Evolutionary conservation across 2,329 filamentous ascomycete genomes (phyloP), one percentile per base, ranked within the genome.

Genomic region (Lasiodiplodia sp.): DNA sequence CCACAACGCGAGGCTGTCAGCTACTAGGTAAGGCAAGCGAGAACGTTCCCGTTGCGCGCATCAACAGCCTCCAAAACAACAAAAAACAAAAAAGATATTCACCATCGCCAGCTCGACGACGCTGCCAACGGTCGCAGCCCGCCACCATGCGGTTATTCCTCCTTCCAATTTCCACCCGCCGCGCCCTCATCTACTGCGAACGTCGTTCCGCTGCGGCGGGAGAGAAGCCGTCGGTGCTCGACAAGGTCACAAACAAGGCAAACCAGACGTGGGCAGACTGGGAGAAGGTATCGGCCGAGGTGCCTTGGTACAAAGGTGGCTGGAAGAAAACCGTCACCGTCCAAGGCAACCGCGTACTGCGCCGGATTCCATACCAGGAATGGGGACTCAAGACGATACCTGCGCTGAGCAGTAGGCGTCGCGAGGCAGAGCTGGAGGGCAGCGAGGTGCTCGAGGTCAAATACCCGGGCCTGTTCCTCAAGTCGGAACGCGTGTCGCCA

Each of bases 351-450:
- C 84, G 89, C 60, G 89, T 93, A 18, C 88, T 99, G 70, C 90
- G 92, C 74, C 89, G 93, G 71, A 97, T 99, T 75, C 92, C 96
- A 2, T 97, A 92, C 79, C 92, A 98, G 81, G 96, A 99, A 90
- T 99, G 96, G 96, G 94, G 93, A 0, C 86, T 99, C 73, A 98
- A 98, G 83, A 97, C 93, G 44, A 90, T 99, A 65, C 96, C 96
- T 55, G 91, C 94, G 25, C 84, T 97, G 73, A 93, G 90, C 52
- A 83, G 88, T 68, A 87, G 88, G 72, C 86, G 89, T 69, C 86
- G 87, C 73, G 83, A 87, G 60, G 89, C 92, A 65, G 88, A 92
- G 73, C 75, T 89, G 25, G 79, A 88, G 65, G 88, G 87, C 47
- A 85, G 86, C 71, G 87, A 89, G 63, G 89, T 87, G 73, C 88